Evolutionary conservation across 768 basidiomycete genomes (phyloP), one percentile per base, ranked within the genome.

Genomic region (Boletus huronensis): DNA sequence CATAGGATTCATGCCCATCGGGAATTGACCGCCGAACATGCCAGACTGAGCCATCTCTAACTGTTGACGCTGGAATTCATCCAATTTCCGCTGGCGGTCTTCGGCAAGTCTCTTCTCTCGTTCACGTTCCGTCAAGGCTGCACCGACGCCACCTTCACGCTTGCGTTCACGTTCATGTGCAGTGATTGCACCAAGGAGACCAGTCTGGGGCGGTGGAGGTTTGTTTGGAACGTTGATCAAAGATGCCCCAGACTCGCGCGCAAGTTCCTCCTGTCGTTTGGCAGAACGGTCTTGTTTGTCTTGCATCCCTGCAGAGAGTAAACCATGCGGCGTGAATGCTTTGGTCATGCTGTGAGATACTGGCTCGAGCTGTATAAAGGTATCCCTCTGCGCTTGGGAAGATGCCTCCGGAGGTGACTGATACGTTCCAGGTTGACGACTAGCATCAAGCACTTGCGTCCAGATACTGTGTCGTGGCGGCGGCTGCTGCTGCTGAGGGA

Each of bases 231-330:
- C 92, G 68, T 96, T 95, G 75, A 98, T 86, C 50, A 98, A 80
- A 5, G 93, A 93, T 16, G 84, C 90, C 28, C 97, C 97, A 7
- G 80, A 85, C 73, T 97, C 95, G 34, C 95, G 80, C 10, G 97
- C 97, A 11, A 91, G 73, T 69, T 97, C 92, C 69, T 99, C 96
- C 64, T 98, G 93, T 49, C 88, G 81, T 71, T 95, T 95, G 2
- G 97, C 97, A 29, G 94, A 97, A 34, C 96, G 84, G 66, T 97
- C 94, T 69, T 95, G 87, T 69, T 93, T 93, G 69, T 98, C 95
- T 65, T 96, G 92, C 60, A 98, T 78, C 35, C 97, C 97, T 50
- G 93, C 93, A 54, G 93, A 94, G 38, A 99, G 83, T 16, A 99
- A 75, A 8, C 97, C 97, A 57, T 96, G 93, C 4, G 95, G 93